Evolutionary conservation across 805 yeast genomes (phyloP), one percentile per base, ranked within the genome.

Genomic region (Yarrowia sp.): DNA sequence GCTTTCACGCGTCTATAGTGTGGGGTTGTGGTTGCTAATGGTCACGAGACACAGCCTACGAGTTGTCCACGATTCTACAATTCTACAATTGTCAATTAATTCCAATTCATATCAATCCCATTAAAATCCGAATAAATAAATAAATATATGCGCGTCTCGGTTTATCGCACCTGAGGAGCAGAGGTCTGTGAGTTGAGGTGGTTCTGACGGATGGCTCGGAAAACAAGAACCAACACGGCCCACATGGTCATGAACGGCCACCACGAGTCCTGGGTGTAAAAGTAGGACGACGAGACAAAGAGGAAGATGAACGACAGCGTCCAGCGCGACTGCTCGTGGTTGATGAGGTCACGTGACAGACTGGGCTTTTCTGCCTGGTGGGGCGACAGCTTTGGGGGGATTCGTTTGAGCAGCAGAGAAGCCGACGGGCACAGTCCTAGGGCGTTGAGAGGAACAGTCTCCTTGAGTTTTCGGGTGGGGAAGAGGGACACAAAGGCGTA

Each of bases 301-400:
- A 58, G 43, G 18, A 58, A 58, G 41, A 58, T 43, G 35, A 58
- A 58, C 1, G 64, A 58, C 6, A 58, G 51, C 8, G 64, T 58
- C 64, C 64, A 58, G 36, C 64, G 64, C 11, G 64, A 58, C 15
- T 58, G 64, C 43, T 58, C 64, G 64, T 58, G 64, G 64, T 58
- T 58, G 43, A 58, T 43, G 17, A 58, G 51, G 28, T 58, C 64
- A 14, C 64, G 50, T 8, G 64, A 58, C 15, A 58, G 43, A 6
- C 64, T 43, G 33, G 64, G 64, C n/a, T 36, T 58, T 17, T 58
- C 64, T 3, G 51, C 51, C 64, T 58, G 64, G 51, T 43, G 64
- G 33, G 64, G 64, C 14, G 18, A 42, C 43, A 58, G 41, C n/a
- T 58, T 43, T 22, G 64, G 64, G 2, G 64, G 64, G 43, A 58